Conservation (phyloP, 139 green algal genomes). For the Chlamydomonas sp. region DNA sequence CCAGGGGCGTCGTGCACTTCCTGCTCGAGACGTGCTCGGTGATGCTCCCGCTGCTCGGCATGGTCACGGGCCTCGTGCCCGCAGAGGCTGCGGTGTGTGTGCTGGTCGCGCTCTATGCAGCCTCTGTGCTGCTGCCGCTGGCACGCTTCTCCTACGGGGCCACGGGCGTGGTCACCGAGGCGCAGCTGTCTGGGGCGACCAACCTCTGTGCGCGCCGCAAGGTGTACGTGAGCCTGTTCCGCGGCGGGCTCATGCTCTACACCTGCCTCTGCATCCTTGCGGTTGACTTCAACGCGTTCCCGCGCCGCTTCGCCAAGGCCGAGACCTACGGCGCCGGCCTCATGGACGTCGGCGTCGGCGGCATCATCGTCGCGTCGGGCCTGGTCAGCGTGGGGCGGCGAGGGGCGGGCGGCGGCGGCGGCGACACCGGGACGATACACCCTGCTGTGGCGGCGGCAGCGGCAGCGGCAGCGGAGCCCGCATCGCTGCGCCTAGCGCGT, state of each 20-base stretch:
- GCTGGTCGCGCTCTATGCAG: background rate
- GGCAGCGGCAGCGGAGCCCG: constrained; percentile 8
- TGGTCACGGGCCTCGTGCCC: background rate
- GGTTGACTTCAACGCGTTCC: constrained; percentile 83
- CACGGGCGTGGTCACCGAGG: too few relatives aligned
- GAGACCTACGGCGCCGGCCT: constrained; percentile 66
- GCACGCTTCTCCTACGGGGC: too few relatives aligned
- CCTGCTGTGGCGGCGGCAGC: background rate
- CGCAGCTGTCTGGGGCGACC: too few relatives aligned
- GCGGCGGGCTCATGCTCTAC: constrained; percentile 59
- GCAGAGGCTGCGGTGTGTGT: background rate
- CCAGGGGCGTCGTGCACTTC: background rate
- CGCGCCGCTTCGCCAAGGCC: constrained; percentile 66
- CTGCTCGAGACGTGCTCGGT: constrained; percentile 6
- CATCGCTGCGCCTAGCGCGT: background rate
- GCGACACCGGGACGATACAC: background rate
- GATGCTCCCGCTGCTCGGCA: background rate
- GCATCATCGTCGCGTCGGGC: constrained; percentile 62
- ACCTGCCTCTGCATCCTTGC: constrained; percentile 80
- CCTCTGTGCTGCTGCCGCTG: background rate
- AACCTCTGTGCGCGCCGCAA: background rate
- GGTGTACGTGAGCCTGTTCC: constrained; percentile 54
- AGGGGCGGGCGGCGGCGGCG: constrained; percentile 1
- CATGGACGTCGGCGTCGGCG: constrained; percentile 87
- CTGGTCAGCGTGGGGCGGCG: constrained; percentile 29